Evolutionary conservation across 331 rosid species (phyloP).

Genomic region (Quercus tomentella): DNA sequence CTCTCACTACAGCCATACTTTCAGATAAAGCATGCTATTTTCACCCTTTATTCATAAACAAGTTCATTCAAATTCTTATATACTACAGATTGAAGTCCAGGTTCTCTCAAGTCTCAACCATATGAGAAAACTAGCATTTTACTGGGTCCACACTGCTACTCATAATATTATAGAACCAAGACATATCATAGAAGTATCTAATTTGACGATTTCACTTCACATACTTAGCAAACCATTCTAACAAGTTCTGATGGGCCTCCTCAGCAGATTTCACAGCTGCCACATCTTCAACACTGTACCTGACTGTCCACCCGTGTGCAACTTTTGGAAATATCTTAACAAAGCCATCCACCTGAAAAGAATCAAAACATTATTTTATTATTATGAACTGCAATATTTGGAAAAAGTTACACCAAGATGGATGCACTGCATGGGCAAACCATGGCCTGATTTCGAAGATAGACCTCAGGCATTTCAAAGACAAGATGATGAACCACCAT

Average conservation of each 20-base stretch:
- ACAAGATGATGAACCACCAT: no score
- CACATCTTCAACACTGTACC: slow-evolving; percentile 46
- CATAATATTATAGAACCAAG: neutral
- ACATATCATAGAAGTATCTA: neutral
- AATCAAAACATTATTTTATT: neutral
- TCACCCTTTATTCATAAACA: neutral
- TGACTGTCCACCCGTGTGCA: slow-evolving; percentile 66
- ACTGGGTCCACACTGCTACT: neutral
- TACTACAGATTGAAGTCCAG: no score
- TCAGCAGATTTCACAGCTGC: slow-evolving; percentile 51
- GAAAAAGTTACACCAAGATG: neutral
- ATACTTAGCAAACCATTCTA: slow-evolving; percentile 52
- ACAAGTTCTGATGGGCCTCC: slow-evolving; percentile 54
- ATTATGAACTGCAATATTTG: neutral
- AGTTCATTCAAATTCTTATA: neutral
- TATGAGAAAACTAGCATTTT: neutral
- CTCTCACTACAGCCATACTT: neutral
- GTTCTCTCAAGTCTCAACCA: neutral
- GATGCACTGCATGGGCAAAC: neutral
- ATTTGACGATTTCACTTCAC: slow-evolving; percentile 28
- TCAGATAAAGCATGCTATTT: neutral
- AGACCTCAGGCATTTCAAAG: no score
- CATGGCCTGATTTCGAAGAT: no score
- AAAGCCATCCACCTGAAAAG: slow-evolving; percentile 40
- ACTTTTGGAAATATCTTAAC: slow-evolving; percentile 62